These are phyloP conservation scores for Diplodia mutila DNA, from an alignment of 2,329 filamentous ascomycete species.

Conservation along the genomic window DNA sequence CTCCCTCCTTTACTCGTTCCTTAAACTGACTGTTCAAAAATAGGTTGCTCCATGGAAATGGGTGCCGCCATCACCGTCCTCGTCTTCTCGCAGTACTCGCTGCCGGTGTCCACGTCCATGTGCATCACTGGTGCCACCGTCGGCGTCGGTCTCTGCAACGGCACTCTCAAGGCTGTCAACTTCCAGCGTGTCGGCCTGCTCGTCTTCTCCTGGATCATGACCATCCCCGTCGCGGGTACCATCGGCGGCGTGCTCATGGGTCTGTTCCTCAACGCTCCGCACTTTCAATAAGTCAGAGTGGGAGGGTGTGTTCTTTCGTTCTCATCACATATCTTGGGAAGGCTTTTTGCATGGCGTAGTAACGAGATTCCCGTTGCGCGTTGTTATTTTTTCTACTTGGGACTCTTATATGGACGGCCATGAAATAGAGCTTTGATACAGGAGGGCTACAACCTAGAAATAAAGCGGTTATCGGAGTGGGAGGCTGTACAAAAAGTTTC, in stretches of 20 bases:
- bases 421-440: neutral
- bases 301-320: neutral
- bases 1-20: neutral
- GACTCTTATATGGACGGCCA: neutral
- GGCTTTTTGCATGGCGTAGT: neutral
- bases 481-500: neutral
- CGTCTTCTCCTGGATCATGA: constrained; percentile 68
- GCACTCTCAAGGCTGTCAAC: constrained; percentile 72
- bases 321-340: neutral
- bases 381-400: neutral
- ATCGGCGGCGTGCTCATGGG: constrained; percentile 54
- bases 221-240: constrained; percentile 65
- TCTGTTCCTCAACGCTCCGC: constrained; percentile 62
- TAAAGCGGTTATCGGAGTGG: neutral
- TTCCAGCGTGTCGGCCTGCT: constrained; percentile 70
- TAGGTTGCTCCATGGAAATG: constrained; percentile 73
- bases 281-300: constrained; percentile 45
- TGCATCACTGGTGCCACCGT: constrained; percentile 81
- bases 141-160: constrained; percentile 78
- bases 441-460: neutral
- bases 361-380: neutral
- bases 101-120: constrained; percentile 70
- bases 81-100: constrained; percentile 73
- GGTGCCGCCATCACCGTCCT: constrained; percentile 77
- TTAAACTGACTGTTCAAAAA: constrained; percentile 26